A percentile compares a stretch with the other conserved stretches of the same genome.
These are phyloP conservation scores for Annulohypoxylon nitens DNA, from an alignment of 495 filamentous ascomycete genomes.

Conservation along the genomic window DNA sequence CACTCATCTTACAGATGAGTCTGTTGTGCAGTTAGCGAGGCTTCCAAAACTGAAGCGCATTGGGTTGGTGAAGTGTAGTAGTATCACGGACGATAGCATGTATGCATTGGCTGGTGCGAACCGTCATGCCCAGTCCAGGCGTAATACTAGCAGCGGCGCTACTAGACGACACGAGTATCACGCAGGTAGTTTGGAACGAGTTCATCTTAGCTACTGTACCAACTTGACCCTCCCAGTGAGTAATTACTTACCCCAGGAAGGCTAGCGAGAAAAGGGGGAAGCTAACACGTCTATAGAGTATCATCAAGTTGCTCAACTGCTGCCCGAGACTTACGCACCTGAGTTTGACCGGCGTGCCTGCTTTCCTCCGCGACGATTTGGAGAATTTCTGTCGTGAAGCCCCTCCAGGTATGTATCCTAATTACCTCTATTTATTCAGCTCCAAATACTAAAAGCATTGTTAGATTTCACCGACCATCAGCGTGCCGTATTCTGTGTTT, in stretches of 20 bases:
- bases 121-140: conserved; percentile 59
- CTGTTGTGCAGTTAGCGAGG: conserved; percentile 84
- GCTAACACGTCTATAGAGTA: conserved; percentile 72
- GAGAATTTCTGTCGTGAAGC: conserved; percentile 87
- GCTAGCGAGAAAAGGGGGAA: conserved; percentile 24
- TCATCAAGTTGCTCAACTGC: conserved; percentile 87
- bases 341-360: conserved; percentile 93
- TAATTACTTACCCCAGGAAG: neutral
- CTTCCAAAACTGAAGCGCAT: conserved; percentile 95
- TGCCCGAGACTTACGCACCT: conserved; percentile 95
- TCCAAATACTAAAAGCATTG: conserved; percentile 48
- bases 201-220: conserved; percentile 96
- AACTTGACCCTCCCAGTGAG: conserved; percentile 83
- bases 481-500: conserved; percentile 95
- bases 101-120: conserved; percentile 79
- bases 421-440: neutral
- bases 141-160: conserved; percentile 58
- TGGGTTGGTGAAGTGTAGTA: conserved; percentile 91
- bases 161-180: conserved; percentile 56
- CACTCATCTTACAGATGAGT: conserved; percentile 85
- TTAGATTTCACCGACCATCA: conserved; percentile 96
- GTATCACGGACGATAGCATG: conserved; percentile 91
- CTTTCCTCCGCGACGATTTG: conserved; percentile 81
- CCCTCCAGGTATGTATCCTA: conserved; percentile 69
- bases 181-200: conserved; percentile 78